These are phyloP conservation scores for Vanderwaltozyma verrucispora DNA, from an alignment of 805 yeast genomes.

Conservation along the genomic window DNA sequence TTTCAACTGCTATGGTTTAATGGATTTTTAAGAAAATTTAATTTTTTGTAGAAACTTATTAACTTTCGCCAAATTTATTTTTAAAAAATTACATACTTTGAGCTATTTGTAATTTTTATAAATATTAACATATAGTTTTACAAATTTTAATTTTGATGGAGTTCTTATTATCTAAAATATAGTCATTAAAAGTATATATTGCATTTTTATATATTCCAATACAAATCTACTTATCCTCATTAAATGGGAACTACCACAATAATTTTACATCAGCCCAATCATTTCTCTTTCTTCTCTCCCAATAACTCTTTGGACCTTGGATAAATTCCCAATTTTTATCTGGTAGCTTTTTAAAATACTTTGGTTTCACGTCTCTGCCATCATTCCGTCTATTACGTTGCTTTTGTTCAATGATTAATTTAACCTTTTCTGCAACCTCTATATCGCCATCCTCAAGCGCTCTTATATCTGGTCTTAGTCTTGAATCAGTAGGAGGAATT, in stretches of 20 bases:
- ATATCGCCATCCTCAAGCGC: conserved; percentile 59
- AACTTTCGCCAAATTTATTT: too few species aligned
- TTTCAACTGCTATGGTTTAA: too few species aligned
- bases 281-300: conserved; percentile 60
- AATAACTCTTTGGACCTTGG: conserved; percentile 55
- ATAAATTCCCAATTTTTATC: conserved; percentile 44
- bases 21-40: too few species aligned
- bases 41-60: too few species aligned
- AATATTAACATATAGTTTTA: too few species aligned
- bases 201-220: too few species aligned
- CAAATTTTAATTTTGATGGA: too few species aligned
- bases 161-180: too few species aligned
- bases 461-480: conserved; percentile 79
- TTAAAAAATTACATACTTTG: too few species aligned
- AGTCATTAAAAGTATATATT: too few species aligned
- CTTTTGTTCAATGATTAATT: conserved; percentile 59
- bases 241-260: conserved; percentile 40
- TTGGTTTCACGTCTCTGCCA: conserved; percentile 43
- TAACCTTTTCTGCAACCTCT: conserved; percentile 61
- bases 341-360: conserved; percentile 42
- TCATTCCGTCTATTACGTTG: conserved; percentile 71
- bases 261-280: conserved; percentile 50
- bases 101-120: too few species aligned
- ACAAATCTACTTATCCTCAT: too few species aligned
- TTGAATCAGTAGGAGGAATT: conserved; percentile 80